phyloP scores from a whole-genome alignment of 306 rosid genomes.

The Sechiopsis laciniata region DNA sequence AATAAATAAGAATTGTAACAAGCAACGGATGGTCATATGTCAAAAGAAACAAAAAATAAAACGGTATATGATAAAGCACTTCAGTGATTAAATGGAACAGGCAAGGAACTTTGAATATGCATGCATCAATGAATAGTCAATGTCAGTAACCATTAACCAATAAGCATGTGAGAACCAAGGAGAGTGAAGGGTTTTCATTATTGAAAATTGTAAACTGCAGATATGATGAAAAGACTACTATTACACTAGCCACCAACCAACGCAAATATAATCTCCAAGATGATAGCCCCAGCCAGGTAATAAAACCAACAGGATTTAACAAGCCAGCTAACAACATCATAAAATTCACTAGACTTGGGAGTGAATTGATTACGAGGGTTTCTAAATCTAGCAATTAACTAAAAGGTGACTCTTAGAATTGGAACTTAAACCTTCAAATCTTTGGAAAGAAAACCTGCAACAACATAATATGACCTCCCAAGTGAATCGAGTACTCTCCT shows the following conservation, averaged over 20 bases:
- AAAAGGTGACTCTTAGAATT: neutral
- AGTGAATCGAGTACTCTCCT: too few relatives aligned
- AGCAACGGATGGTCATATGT: neutral
- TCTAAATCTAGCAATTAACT: neutral
- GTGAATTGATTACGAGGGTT: neutral
- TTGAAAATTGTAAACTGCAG: neutral
- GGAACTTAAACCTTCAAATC: slow-evolving; percentile 6
- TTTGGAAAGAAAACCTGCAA: neutral
- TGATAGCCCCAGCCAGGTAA: neutral
- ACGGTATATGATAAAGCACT: neutral
- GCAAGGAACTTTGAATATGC: neutral
- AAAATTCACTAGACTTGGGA: neutral
- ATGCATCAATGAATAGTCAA: neutral
- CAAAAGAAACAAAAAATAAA: neutral
- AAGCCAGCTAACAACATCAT: neutral
- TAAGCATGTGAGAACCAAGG: neutral
- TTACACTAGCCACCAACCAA: neutral
- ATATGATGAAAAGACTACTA: neutral
- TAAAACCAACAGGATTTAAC: neutral
- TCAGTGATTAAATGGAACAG: neutral
- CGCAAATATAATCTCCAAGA: neutral
- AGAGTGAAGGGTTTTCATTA: neutral
- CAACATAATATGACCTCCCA: too few relatives aligned
- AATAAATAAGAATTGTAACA: slow-evolving; percentile 2
- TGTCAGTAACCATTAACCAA: neutral